phyloP scores from a whole-genome alignment of 2,329 filamentous ascomycete genomes.

The Verticillium alfalfae region DNA sequence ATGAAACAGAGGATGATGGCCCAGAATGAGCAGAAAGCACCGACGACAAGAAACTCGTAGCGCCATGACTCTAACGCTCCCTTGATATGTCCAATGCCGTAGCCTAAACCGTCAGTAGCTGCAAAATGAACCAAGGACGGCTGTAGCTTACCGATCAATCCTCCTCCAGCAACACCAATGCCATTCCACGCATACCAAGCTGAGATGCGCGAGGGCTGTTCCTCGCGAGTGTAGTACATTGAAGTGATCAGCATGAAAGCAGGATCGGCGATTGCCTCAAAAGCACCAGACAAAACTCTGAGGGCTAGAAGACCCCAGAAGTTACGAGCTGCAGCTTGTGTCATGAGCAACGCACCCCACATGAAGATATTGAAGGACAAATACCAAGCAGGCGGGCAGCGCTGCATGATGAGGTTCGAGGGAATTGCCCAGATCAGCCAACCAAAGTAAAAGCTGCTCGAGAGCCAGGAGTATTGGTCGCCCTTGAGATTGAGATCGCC shows the following conservation, averaged over 20 bases:
- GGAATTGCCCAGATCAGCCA: conserved; percentile 28
- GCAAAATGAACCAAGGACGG: too few relatives aligned
- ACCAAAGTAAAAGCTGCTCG: conserved; percentile 29
- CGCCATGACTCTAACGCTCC: conserved; percentile 56
- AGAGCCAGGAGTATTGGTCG: conserved; percentile 45
- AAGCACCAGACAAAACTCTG: conserved; percentile 57
- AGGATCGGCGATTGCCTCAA: conserved; percentile 47
- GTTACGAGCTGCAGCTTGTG: conserved; percentile 48
- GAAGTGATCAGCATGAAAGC: conserved; percentile 58
- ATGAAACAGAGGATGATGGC: conserved; percentile 52
- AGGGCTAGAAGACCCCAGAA: conserved; percentile 51
- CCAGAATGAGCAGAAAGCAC: conserved; percentile 52
- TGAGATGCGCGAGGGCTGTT: conserved; percentile 57
- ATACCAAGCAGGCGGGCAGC: conserved; percentile 26
- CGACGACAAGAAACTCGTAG: conserved; percentile 64
- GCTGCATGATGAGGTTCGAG: conserved; percentile 23
- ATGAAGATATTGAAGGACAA: conserved; percentile 45
- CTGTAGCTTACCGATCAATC: conserved; percentile 26
- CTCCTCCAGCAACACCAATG: conserved; percentile 52
- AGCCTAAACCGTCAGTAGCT: conserved; percentile 23
- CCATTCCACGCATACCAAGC: conserved; percentile 57
- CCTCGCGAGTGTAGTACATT: conserved; percentile 59
- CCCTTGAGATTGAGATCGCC: conserved; percentile 53
- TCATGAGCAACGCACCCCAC: conserved; percentile 41
- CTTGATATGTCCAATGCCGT: conserved; percentile 54